phyloP scores from a whole-genome alignment of 805 yeast species.

The Starmerella sp. region DNA sequence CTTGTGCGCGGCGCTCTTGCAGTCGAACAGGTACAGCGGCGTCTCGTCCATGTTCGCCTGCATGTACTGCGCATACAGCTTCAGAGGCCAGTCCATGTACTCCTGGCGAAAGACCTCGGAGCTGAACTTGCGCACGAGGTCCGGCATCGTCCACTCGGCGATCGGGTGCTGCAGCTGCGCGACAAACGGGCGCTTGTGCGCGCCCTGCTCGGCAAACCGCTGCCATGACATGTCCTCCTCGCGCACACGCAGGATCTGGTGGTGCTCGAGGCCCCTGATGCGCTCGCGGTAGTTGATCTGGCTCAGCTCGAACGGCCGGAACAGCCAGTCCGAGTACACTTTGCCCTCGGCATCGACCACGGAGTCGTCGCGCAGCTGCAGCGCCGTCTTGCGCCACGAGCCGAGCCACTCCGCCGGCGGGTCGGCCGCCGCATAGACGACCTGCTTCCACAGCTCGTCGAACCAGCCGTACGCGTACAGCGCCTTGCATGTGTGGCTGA shows the following conservation, averaged over 20 bases:
- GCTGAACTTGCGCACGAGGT: conserved; percentile 44
- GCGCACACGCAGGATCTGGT: conserved; percentile 19
- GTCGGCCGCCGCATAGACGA: conserved; percentile 33
- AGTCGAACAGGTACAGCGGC: conserved; percentile 78
- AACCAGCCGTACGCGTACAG: conserved; percentile 61
- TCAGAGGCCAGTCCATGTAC: conserved; percentile 66
- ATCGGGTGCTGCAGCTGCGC: conserved; percentile 33
- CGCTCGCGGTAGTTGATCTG: conserved; percentile 48
- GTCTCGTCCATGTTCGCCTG: conserved; percentile 59
- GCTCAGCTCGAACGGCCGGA: conserved; percentile 73
- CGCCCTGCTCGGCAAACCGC: conserved; percentile 35
- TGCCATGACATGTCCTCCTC: conserved; percentile 37
- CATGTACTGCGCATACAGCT: conserved; percentile 51
- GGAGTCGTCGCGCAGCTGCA: conserved; percentile 27
- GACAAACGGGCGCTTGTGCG: conserved; percentile 56
- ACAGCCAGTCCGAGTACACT: conserved; percentile 67
- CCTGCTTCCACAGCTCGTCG: conserved; percentile 71
- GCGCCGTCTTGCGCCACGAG: conserved; percentile 61
- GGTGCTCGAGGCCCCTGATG: conserved; percentile 40
- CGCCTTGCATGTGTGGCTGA: conserved; percentile 53
- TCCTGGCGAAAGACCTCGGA: conserved; percentile 67
- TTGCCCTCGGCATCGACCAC: conserved; percentile 24
- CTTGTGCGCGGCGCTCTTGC: conserved; percentile 57
- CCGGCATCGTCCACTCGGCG: conserved; percentile 58
- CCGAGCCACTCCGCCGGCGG: conserved; percentile 51